Conservation (phyloP, 208 protist species). For the Porcisia deanei region DNA sequence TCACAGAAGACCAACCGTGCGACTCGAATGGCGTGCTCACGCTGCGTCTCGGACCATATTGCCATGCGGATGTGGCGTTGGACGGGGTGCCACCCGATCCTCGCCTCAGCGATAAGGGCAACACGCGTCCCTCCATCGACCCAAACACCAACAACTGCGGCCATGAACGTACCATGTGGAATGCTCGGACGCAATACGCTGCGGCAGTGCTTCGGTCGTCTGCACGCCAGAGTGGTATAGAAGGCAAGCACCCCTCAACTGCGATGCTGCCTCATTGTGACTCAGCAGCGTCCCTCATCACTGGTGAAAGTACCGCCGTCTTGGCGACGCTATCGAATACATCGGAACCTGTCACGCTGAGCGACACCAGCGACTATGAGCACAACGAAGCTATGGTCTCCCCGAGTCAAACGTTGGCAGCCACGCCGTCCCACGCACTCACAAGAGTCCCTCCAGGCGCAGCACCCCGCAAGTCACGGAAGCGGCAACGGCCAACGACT, state of each 20-base stretch:
- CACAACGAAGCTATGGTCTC: not conserved
- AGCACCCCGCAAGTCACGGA: not conserved
- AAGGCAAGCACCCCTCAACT: not conserved
- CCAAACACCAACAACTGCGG: not conserved
- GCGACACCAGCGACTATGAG: slow-evolving; percentile 10
- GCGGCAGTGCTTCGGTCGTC: not conserved
- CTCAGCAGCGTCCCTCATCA: slow-evolving; percentile 15
- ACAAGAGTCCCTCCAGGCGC: not conserved
- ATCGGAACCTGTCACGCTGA: slow-evolving; percentile 28
- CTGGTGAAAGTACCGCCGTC: slow-evolving; percentile 26
- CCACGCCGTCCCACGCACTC: not conserved
- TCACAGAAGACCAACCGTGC: not conserved
- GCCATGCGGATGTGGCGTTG: slow-evolving; percentile 23
- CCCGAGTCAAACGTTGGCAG: not conserved
- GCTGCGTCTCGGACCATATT: slow-evolving; percentile 21
- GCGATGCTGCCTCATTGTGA: not conserved
- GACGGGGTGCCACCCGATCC: not conserved
- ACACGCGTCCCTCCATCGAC: not conserved
- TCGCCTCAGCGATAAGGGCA: not conserved
- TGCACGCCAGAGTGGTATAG: slow-evolving; percentile 4
- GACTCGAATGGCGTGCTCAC: slow-evolving; percentile 6
- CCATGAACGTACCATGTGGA: not conserved
- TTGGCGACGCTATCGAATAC: slow-evolving; percentile 23
- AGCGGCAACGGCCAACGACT: not conserved
- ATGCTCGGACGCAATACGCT: not conserved